Evolutionary conservation across 495 filamentous ascomycete genomes (phyloP), one percentile per base, ranked within the genome.

Genomic region (Ramalina peruviana): DNA sequence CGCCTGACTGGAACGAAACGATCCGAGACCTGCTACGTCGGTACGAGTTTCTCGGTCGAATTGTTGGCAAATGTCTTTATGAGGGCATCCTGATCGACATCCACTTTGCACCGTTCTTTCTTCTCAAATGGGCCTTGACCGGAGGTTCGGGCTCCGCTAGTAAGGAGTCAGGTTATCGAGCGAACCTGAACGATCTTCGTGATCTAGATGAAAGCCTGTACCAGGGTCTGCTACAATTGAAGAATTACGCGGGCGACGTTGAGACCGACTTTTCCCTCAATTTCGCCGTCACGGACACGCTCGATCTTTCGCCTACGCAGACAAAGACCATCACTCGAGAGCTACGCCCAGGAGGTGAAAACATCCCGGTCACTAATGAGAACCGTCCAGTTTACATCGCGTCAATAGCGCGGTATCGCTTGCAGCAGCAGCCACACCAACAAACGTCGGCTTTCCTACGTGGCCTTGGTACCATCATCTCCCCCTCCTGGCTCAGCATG

Each of bases 31-130:
- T 90, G 7, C 68, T 92, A 6, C 74, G 74, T 49, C 78, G 82
- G 10, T 97, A 89, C 60, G 90, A 97, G 59, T 99, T 99, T 54
- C 69, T 94, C 0, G 92, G 92, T 11, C 80, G 92, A 6, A 74
- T 97, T 25, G 81, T 99, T 40, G 92, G 92, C 3, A 99, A 99
- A 63, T 99, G 92, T 65, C 72, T 99, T 48, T 99, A 99, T 57
- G 92, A 99, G 67, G 89, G 90, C 2, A 97, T 99, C 43, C 73
- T 99, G 11, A 82, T 97, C 48, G 89, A 99, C 62, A 83, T 97
- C 56, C 73, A 77, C 50, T 99, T 99, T 66, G 92, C 90, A 2
- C 81, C 85, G 3, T 97, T 97, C 66, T 99, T 99, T 70, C 76
- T 99, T 6, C 74, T 95, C 36, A 94, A 94, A 60, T 99, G 92